phyloP scores from a whole-genome alignment of 108 stramenopile species.

The Hondaea fermentalgiana region DNA sequence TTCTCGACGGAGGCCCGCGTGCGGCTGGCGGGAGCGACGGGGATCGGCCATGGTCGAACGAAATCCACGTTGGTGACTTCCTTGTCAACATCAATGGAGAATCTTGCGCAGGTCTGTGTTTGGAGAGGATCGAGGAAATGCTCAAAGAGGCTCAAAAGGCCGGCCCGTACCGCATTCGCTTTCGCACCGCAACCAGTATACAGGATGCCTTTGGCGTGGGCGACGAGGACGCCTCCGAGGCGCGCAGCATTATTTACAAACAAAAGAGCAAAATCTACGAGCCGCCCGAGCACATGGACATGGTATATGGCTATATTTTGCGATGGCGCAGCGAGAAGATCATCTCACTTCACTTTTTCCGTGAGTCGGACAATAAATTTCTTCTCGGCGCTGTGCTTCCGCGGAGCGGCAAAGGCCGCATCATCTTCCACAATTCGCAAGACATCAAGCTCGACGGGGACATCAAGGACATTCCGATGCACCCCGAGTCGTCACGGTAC shows the following conservation, averaged over 20 bases:
- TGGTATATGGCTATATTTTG: background rate
- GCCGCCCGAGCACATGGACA: constrained; percentile 17
- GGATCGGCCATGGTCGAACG: background rate
- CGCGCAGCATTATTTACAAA: background rate
- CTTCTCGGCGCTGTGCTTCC: background rate
- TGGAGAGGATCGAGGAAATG: background rate
- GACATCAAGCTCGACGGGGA: background rate
- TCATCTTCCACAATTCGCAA: constrained; percentile 1
- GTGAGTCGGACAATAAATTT: background rate
- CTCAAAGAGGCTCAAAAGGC: background rate
- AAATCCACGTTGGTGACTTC: background rate
- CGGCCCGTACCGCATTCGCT: constrained; percentile 11
- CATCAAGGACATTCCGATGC: constrained; percentile 31
- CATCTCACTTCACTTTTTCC: background rate
- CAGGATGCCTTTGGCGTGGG: background rate
- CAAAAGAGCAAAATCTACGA: constrained; percentile 14
- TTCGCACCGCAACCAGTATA: background rate
- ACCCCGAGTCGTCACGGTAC: constrained; percentile 26
- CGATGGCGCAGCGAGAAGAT: background rate
- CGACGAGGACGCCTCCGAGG: background rate
- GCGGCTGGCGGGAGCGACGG: background rate
- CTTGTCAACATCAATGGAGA: background rate
- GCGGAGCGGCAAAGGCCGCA: background rate
- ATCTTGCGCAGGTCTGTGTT: background rate
- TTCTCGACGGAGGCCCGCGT: background rate